Evolutionary conservation across 805 yeast species (phyloP), one percentile per base, ranked within the genome.

Genomic region (Myxozyma neotropica): DNA sequence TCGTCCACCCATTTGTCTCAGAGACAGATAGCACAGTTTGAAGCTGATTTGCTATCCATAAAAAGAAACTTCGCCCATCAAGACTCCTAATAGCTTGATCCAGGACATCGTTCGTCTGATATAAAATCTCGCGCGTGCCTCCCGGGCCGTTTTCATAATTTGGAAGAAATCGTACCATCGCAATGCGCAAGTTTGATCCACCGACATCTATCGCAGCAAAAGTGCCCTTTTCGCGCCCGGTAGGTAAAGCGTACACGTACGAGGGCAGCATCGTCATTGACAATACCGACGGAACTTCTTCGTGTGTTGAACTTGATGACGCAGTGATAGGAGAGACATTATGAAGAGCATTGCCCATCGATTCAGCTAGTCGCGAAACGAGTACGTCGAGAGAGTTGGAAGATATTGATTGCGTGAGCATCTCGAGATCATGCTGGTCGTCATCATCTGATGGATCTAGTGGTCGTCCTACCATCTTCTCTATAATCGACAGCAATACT

Each of bases 181-280:
- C 89, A n/a, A 89, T 93, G 70, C 96, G 79, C 73, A 91, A 87
- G 67, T 90, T 89, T 49, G 96, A 89, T 45, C 97, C 97, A 61
- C 97, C 97, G 51, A 91, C 78, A 71, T 91, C 96, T 4, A 93
- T 92, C 55, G 96, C 95, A 56, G 90, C 75, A 59, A 78, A 81
- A 42, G 86, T 76, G 36, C 97, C 97, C 49, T 74, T 74, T 71
- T 91, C 96, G 44, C 81, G 76, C 36, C 97, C 96, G 35, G 80
- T 81, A 26, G 97, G 97, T 64, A 87, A 79, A 6, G 80, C 78
- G 3, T 91, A 86, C 23, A 89, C 90, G 69, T 75, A 90, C 1
- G 95, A 81, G 39, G 96, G 96, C 63, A 89, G 85, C 97, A 91
- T 91, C 1, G 64, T 59, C 48, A 50, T 40, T 12, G 35, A n/a